A percentile compares a stretch with the other conserved stretches of the same genome.
Evolutionary conservation across 352 stramenopile species (phyloP).

Genomic region (Thalassiosira ordinaria): DNA sequence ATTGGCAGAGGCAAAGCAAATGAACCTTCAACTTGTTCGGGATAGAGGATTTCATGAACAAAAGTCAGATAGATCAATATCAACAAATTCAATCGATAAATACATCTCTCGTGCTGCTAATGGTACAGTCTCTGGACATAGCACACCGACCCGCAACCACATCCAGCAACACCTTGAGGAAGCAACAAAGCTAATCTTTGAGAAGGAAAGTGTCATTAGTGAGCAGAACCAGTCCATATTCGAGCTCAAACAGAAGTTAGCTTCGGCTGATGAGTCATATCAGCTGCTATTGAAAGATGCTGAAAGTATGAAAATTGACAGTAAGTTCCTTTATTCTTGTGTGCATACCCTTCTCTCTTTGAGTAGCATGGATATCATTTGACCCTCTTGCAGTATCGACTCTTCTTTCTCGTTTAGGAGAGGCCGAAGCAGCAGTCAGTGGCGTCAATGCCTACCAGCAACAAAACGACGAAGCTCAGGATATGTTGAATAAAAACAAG

Average conservation of each 20-base stretch:
- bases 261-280: conserved; percentile 25
- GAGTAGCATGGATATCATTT: too few species aligned
- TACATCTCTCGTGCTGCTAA: conserved; percentile 30
- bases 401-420: conserved; percentile 33
- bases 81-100: conserved; percentile 38
- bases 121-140: conserved; percentile 17
- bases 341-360: too few species aligned
- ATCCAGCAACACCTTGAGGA: conserved; percentile 33
- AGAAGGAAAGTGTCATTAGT: conserved; percentile 40
- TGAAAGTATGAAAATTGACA: conserved; percentile 50
- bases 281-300: conserved; percentile 27
- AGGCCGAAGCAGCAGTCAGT: conserved; percentile 37
- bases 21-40: conserved; percentile 1
- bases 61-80: conserved; percentile 39
- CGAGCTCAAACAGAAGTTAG: conserved; percentile 21
- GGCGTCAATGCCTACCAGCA: conserved; percentile 18
- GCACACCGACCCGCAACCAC: conserved; percentile 29
- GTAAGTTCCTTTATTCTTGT: conserved; percentile 6
- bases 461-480: conserved; percentile 30
- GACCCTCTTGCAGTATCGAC: conserved; percentile 33
- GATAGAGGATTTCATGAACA: conserved; percentile 5
- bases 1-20: conserved; percentile 16
- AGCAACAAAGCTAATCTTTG: conserved; percentile 30
- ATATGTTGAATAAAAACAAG: conserved; percentile 16
- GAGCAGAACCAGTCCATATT: conserved; percentile 26